Conservation (phyloP, 331 rosid genomes). For the Prunus yedoensis region DNA sequence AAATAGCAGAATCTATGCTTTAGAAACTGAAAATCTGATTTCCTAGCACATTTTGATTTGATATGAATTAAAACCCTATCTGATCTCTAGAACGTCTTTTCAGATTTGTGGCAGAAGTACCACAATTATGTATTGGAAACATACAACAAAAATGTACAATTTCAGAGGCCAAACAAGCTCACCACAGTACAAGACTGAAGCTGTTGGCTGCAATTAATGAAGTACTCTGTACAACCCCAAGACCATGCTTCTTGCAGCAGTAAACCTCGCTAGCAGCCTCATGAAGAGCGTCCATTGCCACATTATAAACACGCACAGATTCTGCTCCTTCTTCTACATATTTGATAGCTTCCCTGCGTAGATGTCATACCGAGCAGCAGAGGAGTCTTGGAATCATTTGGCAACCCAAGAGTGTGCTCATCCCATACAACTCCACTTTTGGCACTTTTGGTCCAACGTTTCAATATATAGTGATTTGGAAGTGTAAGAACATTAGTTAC, state of each 20-base stretch:
- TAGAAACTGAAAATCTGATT: background rate
- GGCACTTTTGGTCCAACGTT: constrained; percentile 42
- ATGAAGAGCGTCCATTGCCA: constrained; percentile 21
- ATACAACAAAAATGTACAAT: background rate
- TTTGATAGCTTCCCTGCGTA: constrained; percentile 24
- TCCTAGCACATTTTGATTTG: background rate
- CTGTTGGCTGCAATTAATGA: constrained; percentile 16
- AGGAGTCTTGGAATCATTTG: constrained; percentile 21
- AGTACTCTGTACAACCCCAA: background rate
- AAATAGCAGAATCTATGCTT: background rate
- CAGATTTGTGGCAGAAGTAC: background rate
- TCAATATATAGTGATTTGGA: constrained; percentile 35
- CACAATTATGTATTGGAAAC: background rate
- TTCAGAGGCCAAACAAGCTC: constrained; percentile 4
- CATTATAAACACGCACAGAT: constrained; percentile 22
- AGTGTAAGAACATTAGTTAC: constrained; percentile 41
- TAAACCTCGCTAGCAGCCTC: constrained; percentile 29
- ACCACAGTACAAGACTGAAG: constrained; percentile 25
- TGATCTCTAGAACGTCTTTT: background rate
- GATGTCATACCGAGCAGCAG: constrained; percentile 23
- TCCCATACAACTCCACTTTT: constrained; percentile 38
- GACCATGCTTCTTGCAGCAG: constrained; percentile 10
- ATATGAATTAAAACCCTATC: background rate
- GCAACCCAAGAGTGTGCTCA: constrained; percentile 31
- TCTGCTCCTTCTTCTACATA: constrained; percentile 31